Percentiles rank a stretch among this genome's conserved stretches.
These are phyloP conservation scores for Phytophthora melonis DNA, from an alignment of 352 stramenopile genomes.

Conservation along the genomic window DNA sequence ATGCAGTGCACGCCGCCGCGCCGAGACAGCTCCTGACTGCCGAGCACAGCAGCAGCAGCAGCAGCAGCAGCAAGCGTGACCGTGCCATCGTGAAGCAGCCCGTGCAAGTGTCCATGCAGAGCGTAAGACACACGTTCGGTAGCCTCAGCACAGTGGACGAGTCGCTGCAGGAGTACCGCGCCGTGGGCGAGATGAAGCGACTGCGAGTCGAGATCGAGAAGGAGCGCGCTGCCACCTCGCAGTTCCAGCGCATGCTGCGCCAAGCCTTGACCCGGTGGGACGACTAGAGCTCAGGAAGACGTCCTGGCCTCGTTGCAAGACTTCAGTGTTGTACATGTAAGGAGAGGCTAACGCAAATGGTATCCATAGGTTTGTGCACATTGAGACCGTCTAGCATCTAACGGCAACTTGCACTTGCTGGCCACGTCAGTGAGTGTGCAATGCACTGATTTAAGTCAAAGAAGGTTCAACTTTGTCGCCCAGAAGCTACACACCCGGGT, in stretches of 20 bases:
- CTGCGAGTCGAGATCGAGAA: constrained; percentile 67
- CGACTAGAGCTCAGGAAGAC: constrained; percentile 22
- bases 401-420: background rate
- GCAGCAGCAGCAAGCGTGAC: constrained; percentile 8
- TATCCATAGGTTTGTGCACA: background rate
- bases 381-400: background rate
- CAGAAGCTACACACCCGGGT: constrained; percentile 26
- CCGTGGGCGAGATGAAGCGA: constrained; percentile 45
- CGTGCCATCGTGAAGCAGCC: constrained; percentile 12
- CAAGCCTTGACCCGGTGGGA: constrained; percentile 64
- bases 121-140: constrained; percentile 54
- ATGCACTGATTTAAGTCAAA: background rate
- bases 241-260: constrained; percentile 71
- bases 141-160: constrained; percentile 17
- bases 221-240: constrained; percentile 52
- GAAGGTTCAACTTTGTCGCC: constrained; percentile 30
- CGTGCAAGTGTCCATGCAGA: constrained; percentile 44
- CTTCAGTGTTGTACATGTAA: background rate
- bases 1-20: constrained; percentile 9
- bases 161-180: constrained; percentile 38
- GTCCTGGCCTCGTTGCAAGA: background rate
- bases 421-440: background rate
- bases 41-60: background rate
- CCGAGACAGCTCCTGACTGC: constrained; percentile 2
- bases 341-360: background rate